A percentile compares a stretch with the other conserved stretches of the same genome.
These are phyloP conservation scores for Tolypocladium cylindrosporum DNA, from an alignment of 2,329 filamentous ascomycete species.

Conservation along the genomic window DNA sequence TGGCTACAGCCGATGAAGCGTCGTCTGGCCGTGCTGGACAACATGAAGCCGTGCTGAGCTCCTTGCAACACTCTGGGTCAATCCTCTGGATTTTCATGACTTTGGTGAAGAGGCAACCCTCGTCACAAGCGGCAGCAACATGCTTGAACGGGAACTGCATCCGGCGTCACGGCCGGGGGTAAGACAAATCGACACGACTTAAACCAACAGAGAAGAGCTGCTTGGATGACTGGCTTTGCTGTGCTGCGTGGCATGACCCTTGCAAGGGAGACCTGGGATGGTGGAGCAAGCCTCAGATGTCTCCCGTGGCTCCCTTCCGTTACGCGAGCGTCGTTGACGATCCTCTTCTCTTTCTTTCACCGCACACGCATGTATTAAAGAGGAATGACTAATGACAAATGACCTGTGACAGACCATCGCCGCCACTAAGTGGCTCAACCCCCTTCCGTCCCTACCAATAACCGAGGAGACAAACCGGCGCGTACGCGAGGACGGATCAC, in stretches of 20 bases:
- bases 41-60: background rate
- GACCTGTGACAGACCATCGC: conserved; percentile 10
- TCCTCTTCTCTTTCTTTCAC: background rate
- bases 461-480: background rate
- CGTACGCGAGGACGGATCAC: background rate
- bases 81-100: background rate
- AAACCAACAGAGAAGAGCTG: background rate
- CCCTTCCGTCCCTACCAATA: background rate
- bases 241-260: conserved; percentile 16
- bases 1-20: conserved; percentile 5
- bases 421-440: conserved; percentile 7
- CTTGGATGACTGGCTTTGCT: conserved; percentile 2
- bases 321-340: background rate
- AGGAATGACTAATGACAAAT: conserved; percentile 7
- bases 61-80: background rate
- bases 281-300: conserved; percentile 10
- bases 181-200: background rate
- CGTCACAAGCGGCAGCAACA: background rate
- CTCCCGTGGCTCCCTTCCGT: conserved; percentile 6
- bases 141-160: background rate
- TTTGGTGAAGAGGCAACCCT: background rate
- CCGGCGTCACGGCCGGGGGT: background rate
- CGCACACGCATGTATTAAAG: background rate
- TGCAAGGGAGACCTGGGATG: conserved; percentile 11
- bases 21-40: background rate